Conservation (phyloP, 2,329 filamentous ascomycete genomes). For the Helicocarpus griseus region DNA sequence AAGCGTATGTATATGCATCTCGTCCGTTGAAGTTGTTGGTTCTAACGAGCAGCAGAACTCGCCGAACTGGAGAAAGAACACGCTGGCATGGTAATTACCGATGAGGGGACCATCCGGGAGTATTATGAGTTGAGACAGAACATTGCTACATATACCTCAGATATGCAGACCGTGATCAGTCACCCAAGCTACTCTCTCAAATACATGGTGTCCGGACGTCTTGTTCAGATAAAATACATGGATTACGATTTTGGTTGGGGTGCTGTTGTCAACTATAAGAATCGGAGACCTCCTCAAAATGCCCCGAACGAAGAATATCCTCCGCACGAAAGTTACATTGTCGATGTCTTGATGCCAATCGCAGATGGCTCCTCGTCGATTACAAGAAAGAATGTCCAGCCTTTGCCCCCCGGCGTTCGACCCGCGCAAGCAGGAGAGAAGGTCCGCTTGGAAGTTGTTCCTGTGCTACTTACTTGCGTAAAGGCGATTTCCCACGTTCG, state of each 20-base stretch:
- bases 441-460: slow-evolving; percentile 69
- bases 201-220: slow-evolving; percentile 77
- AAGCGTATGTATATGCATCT: slow-evolving; percentile 38
- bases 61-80: slow-evolving; percentile 67
- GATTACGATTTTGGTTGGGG: slow-evolving; percentile 91
- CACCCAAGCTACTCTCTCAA: slow-evolving; percentile 78
- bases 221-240: slow-evolving; percentile 74
- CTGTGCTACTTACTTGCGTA: slow-evolving; percentile 76
- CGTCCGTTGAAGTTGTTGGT: slow-evolving; percentile 3
- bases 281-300: slow-evolving; percentile 56
- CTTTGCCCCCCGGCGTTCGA: slow-evolving; percentile 53
- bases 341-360: slow-evolving; percentile 68
- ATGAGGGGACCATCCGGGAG: slow-evolving; percentile 82
- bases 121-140: slow-evolving; percentile 88
- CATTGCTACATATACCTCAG: slow-evolving; percentile 70
- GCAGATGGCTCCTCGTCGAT: slow-evolving; percentile 43
- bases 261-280: slow-evolving; percentile 64
- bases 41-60: slow-evolving; percentile 49
- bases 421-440: slow-evolving; percentile 55
- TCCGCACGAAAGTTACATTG: slow-evolving; percentile 67
- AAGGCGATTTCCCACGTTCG: slow-evolving; percentile 76
- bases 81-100: slow-evolving; percentile 64
- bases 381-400: slow-evolving; percentile 51
- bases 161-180: slow-evolving; percentile 86
- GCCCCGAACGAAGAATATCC: slow-evolving; percentile 56